Conservation (phyloP, 768 basidiomycete species). For the Serendipita sp. region DNA sequence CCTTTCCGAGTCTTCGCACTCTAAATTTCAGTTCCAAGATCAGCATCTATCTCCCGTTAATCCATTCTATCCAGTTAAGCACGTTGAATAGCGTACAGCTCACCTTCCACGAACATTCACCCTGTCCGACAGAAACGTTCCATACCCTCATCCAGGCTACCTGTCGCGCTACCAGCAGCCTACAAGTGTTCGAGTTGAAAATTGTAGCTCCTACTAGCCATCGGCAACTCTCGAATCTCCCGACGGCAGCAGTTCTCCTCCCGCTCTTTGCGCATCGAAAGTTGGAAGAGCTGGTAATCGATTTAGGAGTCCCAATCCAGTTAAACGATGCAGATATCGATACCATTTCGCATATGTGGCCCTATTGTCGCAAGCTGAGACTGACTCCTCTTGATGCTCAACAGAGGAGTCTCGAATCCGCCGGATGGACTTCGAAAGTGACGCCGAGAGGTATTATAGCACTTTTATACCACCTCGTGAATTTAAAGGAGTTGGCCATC, state of each 20-base stretch:
- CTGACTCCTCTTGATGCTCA: not conserved
- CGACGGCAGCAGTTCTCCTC: not conserved
- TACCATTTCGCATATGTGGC: not conserved
- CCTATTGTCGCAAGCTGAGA: not conserved
- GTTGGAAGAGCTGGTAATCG: not conserved
- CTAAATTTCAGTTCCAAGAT: constrained; percentile 30
- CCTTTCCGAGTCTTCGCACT: constrained; percentile 24
- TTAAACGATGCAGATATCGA: not conserved
- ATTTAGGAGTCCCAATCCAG: not conserved
- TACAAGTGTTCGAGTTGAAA: not conserved
- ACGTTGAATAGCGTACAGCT: not conserved
- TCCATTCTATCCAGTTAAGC: constrained; percentile 21
- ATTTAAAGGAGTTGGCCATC: not conserved
- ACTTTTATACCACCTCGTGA: not conserved
- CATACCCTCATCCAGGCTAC: not conserved
- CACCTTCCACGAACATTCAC: not conserved
- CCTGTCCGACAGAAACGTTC: not conserved
- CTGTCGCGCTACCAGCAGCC: not conserved
- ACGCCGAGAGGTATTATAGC: not conserved
- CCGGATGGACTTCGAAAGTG: not conserved
- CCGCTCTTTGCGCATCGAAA: not conserved
- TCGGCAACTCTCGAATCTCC: not conserved
- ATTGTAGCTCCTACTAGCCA: not conserved
- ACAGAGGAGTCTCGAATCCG: no score
- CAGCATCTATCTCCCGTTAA: constrained; percentile 23